phyloP scores from a whole-genome alignment of 2,329 filamentous ascomycete genomes.

The Chrysoporthe puriensis region DNA sequence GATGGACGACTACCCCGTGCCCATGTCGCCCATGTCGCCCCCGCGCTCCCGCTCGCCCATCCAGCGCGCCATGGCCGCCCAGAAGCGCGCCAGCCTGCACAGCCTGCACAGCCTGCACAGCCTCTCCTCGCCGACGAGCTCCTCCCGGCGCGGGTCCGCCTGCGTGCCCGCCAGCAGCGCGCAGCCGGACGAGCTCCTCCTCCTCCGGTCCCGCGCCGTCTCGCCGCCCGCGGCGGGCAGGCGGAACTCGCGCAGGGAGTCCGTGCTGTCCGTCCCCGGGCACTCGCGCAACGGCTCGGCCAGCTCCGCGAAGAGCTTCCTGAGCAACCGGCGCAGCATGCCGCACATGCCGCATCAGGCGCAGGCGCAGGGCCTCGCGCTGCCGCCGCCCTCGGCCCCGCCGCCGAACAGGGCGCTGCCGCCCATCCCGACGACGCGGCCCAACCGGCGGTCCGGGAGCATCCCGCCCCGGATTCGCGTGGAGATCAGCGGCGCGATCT shows the following conservation, averaged over 20 bases:
- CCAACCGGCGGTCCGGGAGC: constrained; percentile 21
- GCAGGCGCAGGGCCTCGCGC: constrained; percentile 38
- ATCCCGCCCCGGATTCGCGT: constrained; percentile 22
- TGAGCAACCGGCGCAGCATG: constrained; percentile 50
- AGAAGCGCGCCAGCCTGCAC: constrained; percentile 32
- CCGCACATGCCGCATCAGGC: constrained; percentile 41
- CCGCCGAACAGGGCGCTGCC: constrained; percentile 60
- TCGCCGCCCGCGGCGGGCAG: constrained; percentile 3
- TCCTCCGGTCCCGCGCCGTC: not conserved
- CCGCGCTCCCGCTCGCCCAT: constrained; percentile 26
- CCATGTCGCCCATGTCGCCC: constrained; percentile 21
- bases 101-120: constrained; percentile 32
- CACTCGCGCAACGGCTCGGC: constrained; percentile 9
- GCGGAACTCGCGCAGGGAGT: constrained; percentile 23
- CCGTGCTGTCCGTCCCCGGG: constrained; percentile 27
- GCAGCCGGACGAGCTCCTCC: not conserved
- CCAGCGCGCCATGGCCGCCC: constrained; percentile 26
- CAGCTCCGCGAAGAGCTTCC: constrained; percentile 22
- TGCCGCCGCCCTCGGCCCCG: constrained; percentile 57
- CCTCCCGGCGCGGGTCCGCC: constrained; percentile 19
- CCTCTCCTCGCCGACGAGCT: constrained; percentile 24
- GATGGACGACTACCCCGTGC: constrained; percentile 37
- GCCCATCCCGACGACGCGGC: constrained; percentile 49
- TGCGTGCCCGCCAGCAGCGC: constrained; percentile 18
- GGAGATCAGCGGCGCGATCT: constrained; percentile 13